Evolutionary conservation across 306 rosid species (phyloP), one percentile per base, ranked within the genome.

Genomic region (Bauhinia variegata): DNA sequence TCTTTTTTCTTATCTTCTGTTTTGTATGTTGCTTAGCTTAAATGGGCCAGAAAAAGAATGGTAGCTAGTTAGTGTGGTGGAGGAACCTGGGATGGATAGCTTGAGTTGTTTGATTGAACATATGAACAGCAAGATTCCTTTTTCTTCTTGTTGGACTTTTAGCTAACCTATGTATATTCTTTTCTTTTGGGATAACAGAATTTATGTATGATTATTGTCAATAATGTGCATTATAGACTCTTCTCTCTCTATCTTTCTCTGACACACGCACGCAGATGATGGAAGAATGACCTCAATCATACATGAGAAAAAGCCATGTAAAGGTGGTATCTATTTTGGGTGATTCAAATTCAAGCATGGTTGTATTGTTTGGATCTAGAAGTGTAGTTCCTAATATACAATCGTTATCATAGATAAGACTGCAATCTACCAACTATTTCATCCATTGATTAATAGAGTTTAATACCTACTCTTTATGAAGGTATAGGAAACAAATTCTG

Each of bases 151-250:
- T 41, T 33, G 16, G 33, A 30, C 30, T 54, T 31, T 55, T 11
- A 54, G 19, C 36, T 33, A 55, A 48, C 68, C 57, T 39, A 33
- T 68, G 38, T 43, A 11, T 34, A 49, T 53, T 51, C 68, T 59
- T 43, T 13, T 56, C 57, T 33, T 46, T 5, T 15, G 5, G 16
- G 39, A 16, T 6, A 4, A 56, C 11, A 32, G 12, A n/a, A 54
- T 18, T 16, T n/a, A 28, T 51, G n/a, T 36, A 11, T 59, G 9
- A 38, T 31, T 7, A 32, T 69, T 70, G 32, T 58, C n/a, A 6
- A 7, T 17, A n/a, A 56, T 18, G 5, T 5, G 2, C 34, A 30
- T 31, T 4, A 54, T 7, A 46, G 15, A n/a, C n/a, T n/a, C n/a
- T n/a, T n/a, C n/a, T 18, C 4, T 52, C 34, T 37, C 9, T 33